phyloP scores from a whole-genome alignment of 371 early-diverging fungal species.

The Nematocida homosporus region DNA sequence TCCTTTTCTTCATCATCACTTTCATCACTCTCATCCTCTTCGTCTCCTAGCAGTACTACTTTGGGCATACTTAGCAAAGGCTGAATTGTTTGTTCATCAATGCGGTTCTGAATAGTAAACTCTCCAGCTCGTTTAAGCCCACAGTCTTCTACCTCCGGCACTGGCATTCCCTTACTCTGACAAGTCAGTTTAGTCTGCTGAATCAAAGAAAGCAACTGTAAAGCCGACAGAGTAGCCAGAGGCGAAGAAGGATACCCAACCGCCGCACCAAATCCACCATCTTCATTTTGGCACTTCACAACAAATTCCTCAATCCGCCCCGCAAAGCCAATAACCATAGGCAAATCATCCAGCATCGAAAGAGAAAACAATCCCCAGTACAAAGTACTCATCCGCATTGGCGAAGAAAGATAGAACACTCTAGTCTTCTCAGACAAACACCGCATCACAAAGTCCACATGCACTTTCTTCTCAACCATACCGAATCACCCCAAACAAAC shows the following conservation, averaged over 20 bases:
- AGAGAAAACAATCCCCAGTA: slow-evolving; percentile 62
- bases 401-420: slow-evolving; percentile 57
- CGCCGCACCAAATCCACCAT: slow-evolving; percentile 84
- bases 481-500: too few relatives aligned
- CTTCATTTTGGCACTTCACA: slow-evolving; percentile 58
- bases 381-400: slow-evolving; percentile 55
- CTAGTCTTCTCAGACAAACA: slow-evolving; percentile 30
- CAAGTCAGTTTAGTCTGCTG: background rate
- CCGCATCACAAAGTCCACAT: slow-evolving; percentile 50
- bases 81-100: slow-evolving; percentile 19
- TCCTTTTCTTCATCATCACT: background rate
- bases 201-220: slow-evolving; percentile 78
- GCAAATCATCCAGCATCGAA: slow-evolving; percentile 35
- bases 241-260: slow-evolving; percentile 81
- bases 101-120: slow-evolving; percentile 32
- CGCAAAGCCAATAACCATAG: slow-evolving; percentile 10
- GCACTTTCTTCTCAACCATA: slow-evolving; percentile 30
- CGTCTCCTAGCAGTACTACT: background rate
- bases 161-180: too few relatives aligned
- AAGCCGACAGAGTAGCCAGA: slow-evolving; percentile 80
- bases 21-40: background rate
- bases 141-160: background rate
- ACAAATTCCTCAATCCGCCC: slow-evolving; percentile 42
- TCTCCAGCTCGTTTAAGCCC: slow-evolving; percentile 14
- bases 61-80: background rate